phyloP scores from a whole-genome alignment of 257 asterid genomes.

The Nicotiana benthamiana region DNA sequence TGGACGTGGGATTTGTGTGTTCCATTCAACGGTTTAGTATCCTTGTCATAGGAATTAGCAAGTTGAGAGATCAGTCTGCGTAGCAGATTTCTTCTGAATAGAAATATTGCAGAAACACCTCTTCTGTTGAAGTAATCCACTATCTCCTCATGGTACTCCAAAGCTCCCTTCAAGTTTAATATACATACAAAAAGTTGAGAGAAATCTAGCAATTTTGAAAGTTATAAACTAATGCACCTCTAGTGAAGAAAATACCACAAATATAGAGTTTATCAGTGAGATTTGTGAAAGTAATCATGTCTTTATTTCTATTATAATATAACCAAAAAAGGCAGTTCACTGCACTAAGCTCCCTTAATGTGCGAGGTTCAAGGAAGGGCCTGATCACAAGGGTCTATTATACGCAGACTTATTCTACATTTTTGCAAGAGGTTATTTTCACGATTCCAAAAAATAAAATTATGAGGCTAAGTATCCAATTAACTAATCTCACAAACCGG shows the following conservation, averaged over 20 bases:
- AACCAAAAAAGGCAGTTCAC: too few relatives aligned
- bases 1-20: slow-evolving; percentile 85
- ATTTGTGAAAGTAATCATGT: neutral
- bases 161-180: slow-evolving; percentile 47
- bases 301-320: neutral
- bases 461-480: too few relatives aligned
- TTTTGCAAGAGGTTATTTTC: too few relatives aligned
- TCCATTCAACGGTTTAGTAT: slow-evolving; percentile 59
- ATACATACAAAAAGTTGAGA: neutral
- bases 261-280: neutral
- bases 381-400: too few relatives aligned
- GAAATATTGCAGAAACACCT: slow-evolving; percentile 62
- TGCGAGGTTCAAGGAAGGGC: too few relatives aligned
- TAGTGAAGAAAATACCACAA: neutral
- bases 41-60: slow-evolving; percentile 66
- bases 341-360: too few relatives aligned
- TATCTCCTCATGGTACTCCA: slow-evolving; percentile 46
- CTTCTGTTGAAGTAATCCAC: slow-evolving; percentile 48
- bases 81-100: slow-evolving; percentile 63
- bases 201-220: neutral
- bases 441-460: too few relatives aligned
- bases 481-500: too few relatives aligned
- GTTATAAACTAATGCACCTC: neutral
- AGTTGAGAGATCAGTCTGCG: slow-evolving; percentile 64
- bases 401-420: too few relatives aligned